A percentile compares a stretch with the other conserved stretches of the same genome.
phyloP scores from a whole-genome alignment of 2,329 filamentous ascomycete species.

The Colletotrichum magnum region DNA sequence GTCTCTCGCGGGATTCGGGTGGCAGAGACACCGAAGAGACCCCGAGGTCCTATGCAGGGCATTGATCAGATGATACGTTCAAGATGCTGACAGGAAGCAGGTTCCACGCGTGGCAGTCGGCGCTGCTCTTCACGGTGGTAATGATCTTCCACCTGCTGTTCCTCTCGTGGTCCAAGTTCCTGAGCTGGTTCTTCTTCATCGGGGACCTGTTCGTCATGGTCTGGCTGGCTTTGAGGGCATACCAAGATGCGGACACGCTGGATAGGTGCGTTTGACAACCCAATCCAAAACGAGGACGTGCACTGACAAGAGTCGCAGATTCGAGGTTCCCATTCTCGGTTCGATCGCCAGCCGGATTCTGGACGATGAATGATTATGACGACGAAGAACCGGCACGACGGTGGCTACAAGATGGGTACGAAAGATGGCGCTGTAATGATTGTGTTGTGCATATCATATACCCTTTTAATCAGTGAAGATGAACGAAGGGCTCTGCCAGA shows the following conservation, averaged over 20 bases:
- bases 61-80: not conserved
- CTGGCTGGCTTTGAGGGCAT: conserved; percentile 83
- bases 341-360: conserved; percentile 88
- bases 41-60: not conserved
- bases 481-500: too few relatives aligned
- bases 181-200: conserved; percentile 87
- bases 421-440: conserved; percentile 21
- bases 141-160: conserved; percentile 88
- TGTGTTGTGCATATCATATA: conserved; percentile 38
- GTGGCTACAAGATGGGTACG: not conserved
- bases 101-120: conserved; percentile 97
- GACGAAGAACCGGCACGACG: not conserved
- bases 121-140: conserved; percentile 81
- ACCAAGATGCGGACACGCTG: conserved; percentile 81
- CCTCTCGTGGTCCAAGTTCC: conserved; percentile 80
- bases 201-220: conserved; percentile 82
- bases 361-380: conserved; percentile 76
- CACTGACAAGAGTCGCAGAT: conserved; percentile 63
- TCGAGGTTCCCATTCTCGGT: conserved; percentile 90
- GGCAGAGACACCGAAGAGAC: not conserved
- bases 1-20: not conserved
- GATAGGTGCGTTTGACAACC: conserved; percentile 63
- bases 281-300: conserved; percentile 55
- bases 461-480: conserved; percentile 36
- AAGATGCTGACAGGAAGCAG: conserved; percentile 56